phyloP scores from a whole-genome alignment of 768 basidiomycete genomes.

The Coprinopsis cinerea region DNA sequence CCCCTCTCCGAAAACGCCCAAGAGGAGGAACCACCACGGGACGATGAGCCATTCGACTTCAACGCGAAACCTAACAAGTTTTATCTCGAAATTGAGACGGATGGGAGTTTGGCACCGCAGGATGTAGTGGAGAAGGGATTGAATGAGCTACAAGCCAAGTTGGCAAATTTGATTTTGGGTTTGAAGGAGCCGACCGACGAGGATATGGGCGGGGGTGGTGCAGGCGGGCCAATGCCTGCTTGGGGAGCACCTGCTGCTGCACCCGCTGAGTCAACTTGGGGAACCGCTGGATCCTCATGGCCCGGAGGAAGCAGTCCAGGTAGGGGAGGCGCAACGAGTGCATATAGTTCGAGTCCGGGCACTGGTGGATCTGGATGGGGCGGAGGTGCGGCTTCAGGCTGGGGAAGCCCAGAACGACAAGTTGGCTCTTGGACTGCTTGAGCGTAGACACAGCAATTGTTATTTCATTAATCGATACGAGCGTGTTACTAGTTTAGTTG shows the following conservation, averaged over 20 bases:
- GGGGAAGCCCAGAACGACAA: constrained; percentile 1
- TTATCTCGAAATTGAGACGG: constrained; percentile 93
- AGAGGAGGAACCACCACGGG: constrained; percentile 75
- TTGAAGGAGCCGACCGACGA: constrained; percentile 57
- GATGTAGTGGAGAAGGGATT: constrained; percentile 88
- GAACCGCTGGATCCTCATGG: constrained; percentile 7
- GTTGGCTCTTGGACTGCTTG: not conserved
- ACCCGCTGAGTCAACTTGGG: constrained; percentile 20
- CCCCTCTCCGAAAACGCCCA: constrained; percentile 81
- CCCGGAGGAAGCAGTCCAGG: constrained; percentile 20
- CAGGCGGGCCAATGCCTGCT: constrained; percentile 20
- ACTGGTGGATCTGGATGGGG: constrained; percentile 25
- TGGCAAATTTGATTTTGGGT: constrained; percentile 73
- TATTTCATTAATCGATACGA: not conserved
- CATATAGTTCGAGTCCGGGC: constrained; percentile 14
- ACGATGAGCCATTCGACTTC: constrained; percentile 84
- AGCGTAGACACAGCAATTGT: not conserved
- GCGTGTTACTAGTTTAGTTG: not conserved
- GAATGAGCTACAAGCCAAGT: constrained; percentile 70
- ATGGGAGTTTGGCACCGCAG: constrained; percentile 83
- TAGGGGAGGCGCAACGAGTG: constrained; percentile 12
- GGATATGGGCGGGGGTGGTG: constrained; percentile 39
- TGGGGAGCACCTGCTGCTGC: constrained; percentile 16
- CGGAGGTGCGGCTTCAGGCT: constrained; percentile 12
- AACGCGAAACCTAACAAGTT: constrained; percentile 84